Percentiles rank a stretch among this genome's conserved stretches.
phyloP scores from a whole-genome alignment of 345 rosid species.

The Gossypium turneri region DNA sequence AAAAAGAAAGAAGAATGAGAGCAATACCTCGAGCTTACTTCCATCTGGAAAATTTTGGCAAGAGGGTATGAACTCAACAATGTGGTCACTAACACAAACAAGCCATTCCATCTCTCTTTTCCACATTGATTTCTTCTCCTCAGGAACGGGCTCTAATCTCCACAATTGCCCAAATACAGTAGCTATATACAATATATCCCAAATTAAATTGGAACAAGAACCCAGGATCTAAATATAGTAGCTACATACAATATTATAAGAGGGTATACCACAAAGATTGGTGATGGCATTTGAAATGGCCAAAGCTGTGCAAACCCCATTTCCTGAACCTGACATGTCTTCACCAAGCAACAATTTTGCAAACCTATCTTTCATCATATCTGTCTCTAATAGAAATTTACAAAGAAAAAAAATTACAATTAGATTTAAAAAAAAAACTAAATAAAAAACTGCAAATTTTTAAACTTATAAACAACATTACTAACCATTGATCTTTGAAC shows the following conservation, averaged over 20 bases:
- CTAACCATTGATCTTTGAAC: slow-evolving; percentile 52
- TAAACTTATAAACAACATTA: background rate
- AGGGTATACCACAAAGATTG: slow-evolving; percentile 68
- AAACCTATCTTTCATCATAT: slow-evolving; percentile 96
- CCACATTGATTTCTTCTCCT: slow-evolving; percentile 8
- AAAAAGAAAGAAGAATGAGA: background rate
- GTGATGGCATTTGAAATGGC: slow-evolving; percentile 94
- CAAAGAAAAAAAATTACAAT: slow-evolving; percentile 1
- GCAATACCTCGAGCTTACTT: slow-evolving; percentile 73
- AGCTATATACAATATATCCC: background rate
- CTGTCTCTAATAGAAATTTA: slow-evolving; percentile 41
- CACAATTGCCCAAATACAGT: slow-evolving; percentile 6
- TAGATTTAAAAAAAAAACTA: background rate
- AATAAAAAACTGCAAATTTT: background rate
- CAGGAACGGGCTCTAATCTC: background rate
- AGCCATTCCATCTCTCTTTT: slow-evolving; percentile 30
- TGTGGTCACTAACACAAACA: slow-evolving; percentile 74
- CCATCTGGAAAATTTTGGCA: slow-evolving; percentile 91
- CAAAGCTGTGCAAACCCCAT: slow-evolving; percentile 83
- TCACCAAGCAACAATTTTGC: slow-evolving; percentile 92
- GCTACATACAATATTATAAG: background rate
- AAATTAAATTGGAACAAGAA: too few species aligned
- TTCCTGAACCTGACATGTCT: slow-evolving; percentile 97
- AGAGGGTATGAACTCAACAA: slow-evolving; percentile 86
- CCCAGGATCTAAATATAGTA: background rate